These are phyloP conservation scores for Vitellaria paradoxa DNA, from an alignment of 179 eudicot genomes.

Conservation along the genomic window DNA sequence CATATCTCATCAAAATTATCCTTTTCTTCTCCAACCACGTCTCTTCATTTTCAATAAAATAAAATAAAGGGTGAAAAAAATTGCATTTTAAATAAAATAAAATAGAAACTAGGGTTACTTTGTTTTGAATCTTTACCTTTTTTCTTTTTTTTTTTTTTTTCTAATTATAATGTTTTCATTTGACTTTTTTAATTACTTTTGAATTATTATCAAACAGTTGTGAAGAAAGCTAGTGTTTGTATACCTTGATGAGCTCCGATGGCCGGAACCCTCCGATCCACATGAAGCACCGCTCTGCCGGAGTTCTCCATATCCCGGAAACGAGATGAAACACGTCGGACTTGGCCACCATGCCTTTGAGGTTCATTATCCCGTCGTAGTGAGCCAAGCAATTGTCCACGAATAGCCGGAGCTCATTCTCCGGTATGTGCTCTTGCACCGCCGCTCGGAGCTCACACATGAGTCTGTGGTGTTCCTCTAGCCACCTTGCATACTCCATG, in stretches of 20 bases:
- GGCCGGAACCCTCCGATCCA: slow-evolving; percentile 91
- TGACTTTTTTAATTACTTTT: no score
- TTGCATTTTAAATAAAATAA: no score
- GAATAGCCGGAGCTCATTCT: slow-evolving; percentile 66
- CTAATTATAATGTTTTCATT: no score
- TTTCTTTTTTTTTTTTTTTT: no score
- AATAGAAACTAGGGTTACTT: no score
- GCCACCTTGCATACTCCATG: slow-evolving; percentile 90
- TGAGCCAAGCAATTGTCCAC: slow-evolving; percentile 83
- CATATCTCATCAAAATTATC: slow-evolving; percentile 9
- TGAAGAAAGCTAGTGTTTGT: neutral
- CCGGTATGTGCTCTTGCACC: slow-evolving; percentile 78
- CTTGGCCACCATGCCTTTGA: slow-evolving; percentile 73
- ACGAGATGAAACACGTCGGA: slow-evolving; percentile 80
- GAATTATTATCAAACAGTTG: no score
- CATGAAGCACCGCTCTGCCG: slow-evolving; percentile 85
- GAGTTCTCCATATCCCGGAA: slow-evolving; percentile 93
- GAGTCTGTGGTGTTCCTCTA: slow-evolving; percentile 79
- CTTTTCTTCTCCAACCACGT: neutral
- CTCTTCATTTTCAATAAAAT: neutral
- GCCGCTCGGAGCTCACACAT: slow-evolving; percentile 84
- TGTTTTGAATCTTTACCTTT: no score
- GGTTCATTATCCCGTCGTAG: slow-evolving; percentile 65
- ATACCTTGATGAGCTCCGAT: slow-evolving; percentile 78
- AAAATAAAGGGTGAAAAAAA: neutral